These are phyloP conservation scores for Lolium rigidum DNA, from an alignment of 176 grass and related monocot species.

Conservation along the genomic window DNA sequence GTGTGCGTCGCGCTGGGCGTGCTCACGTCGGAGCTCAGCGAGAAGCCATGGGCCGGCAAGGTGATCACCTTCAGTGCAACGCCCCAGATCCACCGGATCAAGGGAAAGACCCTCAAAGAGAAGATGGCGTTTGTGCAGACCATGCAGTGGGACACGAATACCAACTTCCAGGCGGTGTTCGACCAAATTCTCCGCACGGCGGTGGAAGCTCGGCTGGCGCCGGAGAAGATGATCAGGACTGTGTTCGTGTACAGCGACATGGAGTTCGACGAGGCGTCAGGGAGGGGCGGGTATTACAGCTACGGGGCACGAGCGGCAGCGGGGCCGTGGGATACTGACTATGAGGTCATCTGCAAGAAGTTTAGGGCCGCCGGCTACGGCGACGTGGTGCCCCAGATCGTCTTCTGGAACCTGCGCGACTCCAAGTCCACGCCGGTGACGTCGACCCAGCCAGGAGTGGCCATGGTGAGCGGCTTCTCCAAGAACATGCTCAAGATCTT, in stretches of 20 bases:
- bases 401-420: conserved; percentile 28
- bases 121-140: not conserved
- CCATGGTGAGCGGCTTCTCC: conserved; percentile 63
- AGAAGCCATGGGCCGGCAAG: conserved; percentile 6
- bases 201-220: conserved; percentile 8
- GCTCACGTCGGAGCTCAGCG: conserved; percentile 16
- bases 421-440: conserved; percentile 9
- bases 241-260: conserved; percentile 76
- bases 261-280: conserved; percentile 60
- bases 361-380: not conserved
- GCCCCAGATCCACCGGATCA: conserved; percentile 1
- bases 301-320: not conserved
- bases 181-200: conserved; percentile 9
- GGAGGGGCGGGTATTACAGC: not conserved
- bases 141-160: conserved; percentile 13
- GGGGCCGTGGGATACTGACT: not conserved
- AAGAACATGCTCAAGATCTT: conserved; percentile 64
- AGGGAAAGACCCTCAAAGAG: not conserved
- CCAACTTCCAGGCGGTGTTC: conserved; percentile 34
- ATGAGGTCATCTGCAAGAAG: conserved; percentile 14
- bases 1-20: not conserved
- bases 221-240: conserved; percentile 24
- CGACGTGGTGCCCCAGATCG: conserved; percentile 17
- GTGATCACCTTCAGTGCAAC: not conserved
- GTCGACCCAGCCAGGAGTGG: conserved; percentile 50